Conservation (phyloP, 208 protist genomes). For the Plasmodiophora brassicae region DNA sequence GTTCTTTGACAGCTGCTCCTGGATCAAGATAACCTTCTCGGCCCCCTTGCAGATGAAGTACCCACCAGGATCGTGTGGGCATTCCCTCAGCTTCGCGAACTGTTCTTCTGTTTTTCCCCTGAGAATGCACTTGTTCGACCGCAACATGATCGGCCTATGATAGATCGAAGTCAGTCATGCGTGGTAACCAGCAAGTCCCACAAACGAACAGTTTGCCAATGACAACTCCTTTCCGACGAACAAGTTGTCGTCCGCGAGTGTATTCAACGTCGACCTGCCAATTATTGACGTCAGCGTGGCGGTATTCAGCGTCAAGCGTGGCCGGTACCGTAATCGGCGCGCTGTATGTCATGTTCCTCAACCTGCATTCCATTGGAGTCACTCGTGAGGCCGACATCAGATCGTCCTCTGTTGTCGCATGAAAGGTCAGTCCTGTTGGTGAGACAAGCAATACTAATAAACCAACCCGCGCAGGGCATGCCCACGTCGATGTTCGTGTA, state of each 20-base stretch:
- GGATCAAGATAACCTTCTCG: slow-evolving; percentile 87
- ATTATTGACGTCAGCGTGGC: neutral
- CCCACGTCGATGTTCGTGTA: slow-evolving; percentile 65
- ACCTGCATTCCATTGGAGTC: slow-evolving; percentile 84
- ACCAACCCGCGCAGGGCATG: slow-evolving; percentile 45
- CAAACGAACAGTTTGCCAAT: slow-evolving; percentile 76
- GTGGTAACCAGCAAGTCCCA: no score
- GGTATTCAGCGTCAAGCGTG: neutral
- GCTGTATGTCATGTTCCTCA: slow-evolving; percentile 91
- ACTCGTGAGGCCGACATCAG: slow-evolving; percentile 31
- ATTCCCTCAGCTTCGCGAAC: slow-evolving; percentile 90
- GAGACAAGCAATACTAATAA: neutral
- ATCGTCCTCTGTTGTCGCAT: neutral
- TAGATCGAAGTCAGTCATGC: no score
- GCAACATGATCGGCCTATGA: slow-evolving; percentile 99
- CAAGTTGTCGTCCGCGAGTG: slow-evolving; percentile 59
- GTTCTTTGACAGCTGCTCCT: slow-evolving; percentile 95
- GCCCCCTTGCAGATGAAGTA: slow-evolving; percentile 99
- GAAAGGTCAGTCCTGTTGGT: no score
- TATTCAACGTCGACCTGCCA: slow-evolving; percentile 71
- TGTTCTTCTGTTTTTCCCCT: slow-evolving; percentile 62
- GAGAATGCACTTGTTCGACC: slow-evolving; percentile 90
- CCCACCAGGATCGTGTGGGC: slow-evolving; percentile 93
- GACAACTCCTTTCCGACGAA: slow-evolving; percentile 68
- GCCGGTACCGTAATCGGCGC: slow-evolving; percentile 76